phyloP scores from a whole-genome alignment of 2,329 filamentous ascomycete species.

The Epichloe glyceriae region DNA sequence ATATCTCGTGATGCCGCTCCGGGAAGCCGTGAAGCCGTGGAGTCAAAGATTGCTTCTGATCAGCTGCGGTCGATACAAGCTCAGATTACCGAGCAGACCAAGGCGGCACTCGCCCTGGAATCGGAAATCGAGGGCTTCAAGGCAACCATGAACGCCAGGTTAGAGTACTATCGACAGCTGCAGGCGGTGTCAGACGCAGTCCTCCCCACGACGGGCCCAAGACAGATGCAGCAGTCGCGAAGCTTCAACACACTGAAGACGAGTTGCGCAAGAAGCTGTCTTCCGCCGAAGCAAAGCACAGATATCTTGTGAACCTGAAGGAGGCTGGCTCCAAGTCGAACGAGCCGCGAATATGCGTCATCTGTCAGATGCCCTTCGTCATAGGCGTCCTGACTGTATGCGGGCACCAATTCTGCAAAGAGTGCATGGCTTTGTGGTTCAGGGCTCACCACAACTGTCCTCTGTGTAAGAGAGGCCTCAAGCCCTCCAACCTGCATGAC shows the following conservation, averaged over 20 bases:
- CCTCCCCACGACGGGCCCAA: slow-evolving; percentile 51
- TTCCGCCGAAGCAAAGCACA: slow-evolving; percentile 55
- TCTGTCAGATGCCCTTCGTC: slow-evolving; percentile 67
- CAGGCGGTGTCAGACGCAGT: slow-evolving; percentile 87
- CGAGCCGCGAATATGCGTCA: slow-evolving; percentile 63
- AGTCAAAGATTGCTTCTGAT: slow-evolving; percentile 50
- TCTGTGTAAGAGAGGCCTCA: slow-evolving; percentile 63
- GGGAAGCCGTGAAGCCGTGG: slow-evolving; percentile 45
- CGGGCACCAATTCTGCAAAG: slow-evolving; percentile 84
- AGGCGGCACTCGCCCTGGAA: slow-evolving; percentile 36
- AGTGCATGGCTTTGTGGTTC: slow-evolving; percentile 75
- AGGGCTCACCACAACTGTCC: slow-evolving; percentile 64
- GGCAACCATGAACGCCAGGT: slow-evolving; percentile 65
- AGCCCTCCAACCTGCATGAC: slow-evolving; percentile 59
- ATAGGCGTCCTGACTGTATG: slow-evolving; percentile 76
- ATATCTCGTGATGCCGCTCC: slow-evolving; percentile 17
- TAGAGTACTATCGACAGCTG: slow-evolving; percentile 84
- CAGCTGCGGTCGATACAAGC: slow-evolving; percentile 50
- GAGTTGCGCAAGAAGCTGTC: slow-evolving; percentile 45
- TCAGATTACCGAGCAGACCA: slow-evolving; percentile 37
- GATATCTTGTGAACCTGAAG: slow-evolving; percentile 51
- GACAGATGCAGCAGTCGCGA: slow-evolving; percentile 34
- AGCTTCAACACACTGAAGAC: slow-evolving; percentile 20
- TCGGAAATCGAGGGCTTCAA: slow-evolving; percentile 67
- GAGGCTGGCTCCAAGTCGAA: slow-evolving; percentile 48